Evolutionary conservation across 768 basidiomycete species (phyloP), one percentile per base, ranked within the genome.

Genomic region (Trametes cinnabarina): DNA sequence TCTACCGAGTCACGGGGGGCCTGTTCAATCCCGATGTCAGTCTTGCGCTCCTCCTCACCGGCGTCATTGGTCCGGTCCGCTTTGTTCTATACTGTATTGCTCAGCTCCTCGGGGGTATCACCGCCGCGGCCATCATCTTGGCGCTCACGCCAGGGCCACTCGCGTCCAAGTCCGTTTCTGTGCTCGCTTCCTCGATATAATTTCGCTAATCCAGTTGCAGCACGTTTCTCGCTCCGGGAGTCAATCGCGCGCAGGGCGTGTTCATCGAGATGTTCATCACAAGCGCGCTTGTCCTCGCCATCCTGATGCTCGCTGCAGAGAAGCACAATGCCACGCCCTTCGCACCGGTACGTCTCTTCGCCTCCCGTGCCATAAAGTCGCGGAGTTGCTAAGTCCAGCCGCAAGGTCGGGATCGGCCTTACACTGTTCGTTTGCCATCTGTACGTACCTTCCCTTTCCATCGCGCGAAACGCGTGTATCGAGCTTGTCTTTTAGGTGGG

Each of bases 191-290:
- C 32, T 40, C 26, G 30, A 32, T 1, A 1, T 32, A 32, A 6
- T 12, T 7, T 32, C 2, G 30, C 30, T 32, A 12, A 32, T 6
- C n/a, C 4, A 6, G 50, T 50, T 58, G 12, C 57, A 87, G 85
- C 62, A 83, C 82, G 9, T 68, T 69, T 62, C 73, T 83, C 32
- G 73, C 74, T 9, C 65, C 70, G 19, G 79, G 77, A 4, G 69
- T 81, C 57, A 87, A 78, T 69, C 58, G 69, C 3, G 76, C 82
- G 0, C 84, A 88, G 68, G 85, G 76, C 11, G 78, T 86, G 17
- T 88, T 87, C 68, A 86, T 88, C 58, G 86, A 88, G 68, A 84
- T 86, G 79, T 87, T 88, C 69, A 79, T 82, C 62, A 87, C 86
- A 14, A 74, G 81, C 12, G 74, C 76, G 15, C 74, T 88, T 39